Percentiles rank a stretch among this genome's conserved stretches.
Conservation (phyloP, 345 rosid species). For the Salix exigua region DNA sequence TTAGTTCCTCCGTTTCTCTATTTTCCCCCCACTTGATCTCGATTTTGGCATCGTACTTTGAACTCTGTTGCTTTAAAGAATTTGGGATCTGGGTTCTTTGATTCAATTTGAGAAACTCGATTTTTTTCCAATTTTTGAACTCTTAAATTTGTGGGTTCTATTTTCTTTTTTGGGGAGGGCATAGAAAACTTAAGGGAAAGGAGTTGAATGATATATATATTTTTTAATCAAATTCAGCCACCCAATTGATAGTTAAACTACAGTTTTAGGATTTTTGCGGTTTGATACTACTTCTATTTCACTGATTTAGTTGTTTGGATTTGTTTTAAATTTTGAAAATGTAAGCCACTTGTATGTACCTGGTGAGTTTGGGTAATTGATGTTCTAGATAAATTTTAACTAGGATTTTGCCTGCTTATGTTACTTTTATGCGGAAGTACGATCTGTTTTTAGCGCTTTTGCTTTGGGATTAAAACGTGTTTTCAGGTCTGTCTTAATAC, state of each 20-base stretch:
- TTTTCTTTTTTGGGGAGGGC: not conserved
- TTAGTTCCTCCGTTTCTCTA: conserved; percentile 6
- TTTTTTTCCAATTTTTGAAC: not conserved
- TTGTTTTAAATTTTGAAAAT: not conserved
- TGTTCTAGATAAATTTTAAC: too few relatives aligned
- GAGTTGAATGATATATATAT: not conserved
- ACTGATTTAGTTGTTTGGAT: not conserved
- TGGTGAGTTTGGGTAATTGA: not conserved
- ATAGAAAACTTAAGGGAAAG: not conserved
- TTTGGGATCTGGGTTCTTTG: not conserved
- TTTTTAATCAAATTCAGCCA: not conserved
- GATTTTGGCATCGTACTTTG: not conserved
- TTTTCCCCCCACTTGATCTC: not conserved
- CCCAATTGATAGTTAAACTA: not conserved
- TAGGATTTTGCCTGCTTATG: not conserved
- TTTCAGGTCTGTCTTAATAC: not conserved
- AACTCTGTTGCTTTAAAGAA: not conserved
- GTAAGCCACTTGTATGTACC: not conserved
- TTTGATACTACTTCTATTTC: not conserved
- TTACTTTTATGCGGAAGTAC: not conserved
- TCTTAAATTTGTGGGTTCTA: not conserved
- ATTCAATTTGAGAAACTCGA: not conserved
- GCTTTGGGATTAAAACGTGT: not conserved
- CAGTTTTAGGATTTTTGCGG: not conserved
- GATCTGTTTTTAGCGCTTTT: not conserved